Percentiles rank a stretch among this genome's conserved stretches.
Conservation (phyloP, 495 filamentous ascomycete species). For the Penicilliopsis zonata region DNA sequence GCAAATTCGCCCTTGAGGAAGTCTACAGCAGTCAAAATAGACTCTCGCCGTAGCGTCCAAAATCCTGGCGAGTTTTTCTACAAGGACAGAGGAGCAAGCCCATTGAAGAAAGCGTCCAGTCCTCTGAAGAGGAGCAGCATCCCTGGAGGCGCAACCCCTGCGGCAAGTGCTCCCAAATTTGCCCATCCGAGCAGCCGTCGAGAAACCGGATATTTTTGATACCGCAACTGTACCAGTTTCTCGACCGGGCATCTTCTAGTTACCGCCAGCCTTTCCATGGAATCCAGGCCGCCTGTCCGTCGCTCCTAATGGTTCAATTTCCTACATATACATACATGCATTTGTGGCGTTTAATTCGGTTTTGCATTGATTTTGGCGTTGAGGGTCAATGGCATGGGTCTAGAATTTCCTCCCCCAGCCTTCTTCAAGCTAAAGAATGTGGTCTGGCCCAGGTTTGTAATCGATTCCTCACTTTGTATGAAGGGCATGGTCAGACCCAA, state of each 20-base stretch:
- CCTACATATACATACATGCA: too few relatives aligned
- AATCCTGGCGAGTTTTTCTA: slow-evolving; percentile 25
- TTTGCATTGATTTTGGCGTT: slow-evolving; percentile 9
- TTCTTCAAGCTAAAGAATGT: slow-evolving; percentile 9
- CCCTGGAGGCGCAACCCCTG: slow-evolving; percentile 18
- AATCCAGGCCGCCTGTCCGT: too few relatives aligned
- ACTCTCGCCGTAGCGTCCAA: slow-evolving; percentile 23
- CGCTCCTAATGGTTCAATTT: too few relatives aligned
- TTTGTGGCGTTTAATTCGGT: slow-evolving; percentile 1
- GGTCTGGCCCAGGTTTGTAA: slow-evolving; percentile 2
- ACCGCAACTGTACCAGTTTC: slow-evolving; percentile 4
- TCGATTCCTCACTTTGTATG: too few relatives aligned
- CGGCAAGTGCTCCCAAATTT: slow-evolving; percentile 16
- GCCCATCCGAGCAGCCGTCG: slow-evolving; percentile 17
- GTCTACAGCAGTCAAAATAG: slow-evolving; percentile 32
- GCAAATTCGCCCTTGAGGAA: slow-evolving; percentile 74
- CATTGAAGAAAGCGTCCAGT: slow-evolving; percentile 26
- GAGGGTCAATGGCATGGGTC: neutral
- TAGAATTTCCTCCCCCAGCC: neutral
- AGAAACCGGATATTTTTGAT: slow-evolving; percentile 28
- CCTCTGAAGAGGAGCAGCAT: slow-evolving; percentile 31
- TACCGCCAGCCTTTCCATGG: too few relatives aligned
- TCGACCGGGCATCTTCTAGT: too few relatives aligned
- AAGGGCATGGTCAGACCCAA: too few relatives aligned
- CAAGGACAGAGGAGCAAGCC: slow-evolving; percentile 25